A percentile compares a stretch with the other conserved stretches of the same genome.
phyloP scores from a whole-genome alignment of 139 green algal genomes.

The Marvania coccoides region DNA sequence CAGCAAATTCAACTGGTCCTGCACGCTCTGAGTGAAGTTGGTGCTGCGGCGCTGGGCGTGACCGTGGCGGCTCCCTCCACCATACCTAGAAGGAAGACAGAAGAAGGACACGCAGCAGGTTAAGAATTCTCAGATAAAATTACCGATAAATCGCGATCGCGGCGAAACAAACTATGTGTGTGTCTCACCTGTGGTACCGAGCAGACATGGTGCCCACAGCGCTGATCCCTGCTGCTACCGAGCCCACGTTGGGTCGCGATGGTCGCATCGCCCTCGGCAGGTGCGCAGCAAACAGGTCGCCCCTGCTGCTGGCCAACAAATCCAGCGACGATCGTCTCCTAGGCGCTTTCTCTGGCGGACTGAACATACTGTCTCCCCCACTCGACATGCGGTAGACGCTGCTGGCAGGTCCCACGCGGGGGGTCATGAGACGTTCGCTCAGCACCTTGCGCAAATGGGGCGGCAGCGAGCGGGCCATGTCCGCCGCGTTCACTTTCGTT shows the following conservation, averaged over 20 bases:
- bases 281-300: background rate
- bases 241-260: too few relatives aligned
- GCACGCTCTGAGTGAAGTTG: constrained; percentile 8
- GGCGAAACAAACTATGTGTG: too few relatives aligned
- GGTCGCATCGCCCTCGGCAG: background rate
- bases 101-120: background rate
- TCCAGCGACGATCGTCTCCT: background rate
- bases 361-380: too few relatives aligned
- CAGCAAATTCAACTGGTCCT: constrained; percentile 17
- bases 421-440: background rate
- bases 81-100: background rate
- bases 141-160: background rate
- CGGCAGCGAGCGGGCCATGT: constrained; percentile 34
- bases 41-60: constrained; percentile 1
- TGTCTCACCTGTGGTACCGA: too few relatives aligned
- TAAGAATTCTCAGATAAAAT: background rate
- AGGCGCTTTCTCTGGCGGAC: background rate
- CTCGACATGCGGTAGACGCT: constrained; percentile 2
- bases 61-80: background rate
- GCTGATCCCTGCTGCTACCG: too few relatives aligned
- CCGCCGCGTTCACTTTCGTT: constrained; percentile 37
- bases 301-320: background rate
- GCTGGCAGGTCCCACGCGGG: constrained; percentile 17
- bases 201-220: too few relatives aligned
- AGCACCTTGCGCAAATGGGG: constrained; percentile 31